Conservation (phyloP, 2,329 filamentous ascomycete species). For the Alternaria brassicicola region DNA sequence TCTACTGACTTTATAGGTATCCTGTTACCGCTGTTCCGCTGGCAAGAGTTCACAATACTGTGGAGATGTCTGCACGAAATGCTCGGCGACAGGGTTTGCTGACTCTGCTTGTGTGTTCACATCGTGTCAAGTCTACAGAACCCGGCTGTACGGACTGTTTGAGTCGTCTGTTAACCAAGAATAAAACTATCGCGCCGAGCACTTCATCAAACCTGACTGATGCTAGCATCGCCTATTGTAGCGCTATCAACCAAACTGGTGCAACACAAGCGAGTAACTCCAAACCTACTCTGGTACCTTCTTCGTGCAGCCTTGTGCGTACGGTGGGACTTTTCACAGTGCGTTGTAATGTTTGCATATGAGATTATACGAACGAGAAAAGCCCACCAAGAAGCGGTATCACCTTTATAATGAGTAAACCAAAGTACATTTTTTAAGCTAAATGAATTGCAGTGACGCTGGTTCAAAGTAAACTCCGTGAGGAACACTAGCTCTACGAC, state of each 20-base stretch:
- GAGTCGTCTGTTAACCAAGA: no score
- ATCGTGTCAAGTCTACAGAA: neutral
- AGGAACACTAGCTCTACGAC: neutral
- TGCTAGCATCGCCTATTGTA: neutral
- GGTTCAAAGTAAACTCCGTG: no score
- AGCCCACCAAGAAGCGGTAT: neutral
- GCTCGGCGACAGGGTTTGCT: neutral
- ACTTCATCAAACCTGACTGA: neutral
- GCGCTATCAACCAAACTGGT: neutral
- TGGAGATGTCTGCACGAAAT: neutral
- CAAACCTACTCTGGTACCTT: no score
- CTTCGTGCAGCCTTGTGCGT: no score
- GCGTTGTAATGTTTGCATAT: neutral
- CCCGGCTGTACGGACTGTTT: neutral
- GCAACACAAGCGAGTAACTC: no score
- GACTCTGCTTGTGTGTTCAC: neutral
- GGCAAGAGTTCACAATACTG: neutral
- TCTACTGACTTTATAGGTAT: neutral
- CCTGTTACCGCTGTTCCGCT: neutral
- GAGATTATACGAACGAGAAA: neutral
- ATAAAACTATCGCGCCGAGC: neutral
- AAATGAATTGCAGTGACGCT: neutral
- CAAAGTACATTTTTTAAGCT: no score
- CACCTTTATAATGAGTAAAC: rapidly evolving
- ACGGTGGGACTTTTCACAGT: no score